Percentiles rank a stretch among this genome's conserved stretches.
These are phyloP conservation scores for Naganishia sp. DNA, from an alignment of 1,284 basidiomycete species.

Conservation along the genomic window DNA sequence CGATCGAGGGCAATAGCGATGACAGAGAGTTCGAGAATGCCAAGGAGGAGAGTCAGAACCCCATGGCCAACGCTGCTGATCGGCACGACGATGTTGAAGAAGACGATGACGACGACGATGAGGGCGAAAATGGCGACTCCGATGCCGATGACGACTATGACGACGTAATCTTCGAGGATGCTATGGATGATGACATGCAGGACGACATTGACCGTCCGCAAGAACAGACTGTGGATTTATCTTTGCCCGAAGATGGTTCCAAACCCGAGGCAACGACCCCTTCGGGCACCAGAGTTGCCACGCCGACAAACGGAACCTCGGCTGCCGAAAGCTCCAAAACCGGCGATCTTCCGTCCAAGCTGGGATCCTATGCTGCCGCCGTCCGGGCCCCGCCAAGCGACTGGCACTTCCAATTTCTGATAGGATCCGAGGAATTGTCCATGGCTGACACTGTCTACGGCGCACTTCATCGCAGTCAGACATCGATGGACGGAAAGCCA, in stretches of 20 bases:
- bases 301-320: constrained; percentile 62
- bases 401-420: constrained; percentile 94
- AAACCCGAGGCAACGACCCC: constrained; percentile 94
- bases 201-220: constrained; percentile 48
- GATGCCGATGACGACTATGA: constrained; percentile 64
- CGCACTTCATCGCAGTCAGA: constrained; percentile 77
- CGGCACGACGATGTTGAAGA: constrained; percentile 52
- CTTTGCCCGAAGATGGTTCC: constrained; percentile 70
- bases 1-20: neutral
- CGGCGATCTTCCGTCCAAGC: constrained; percentile 50
- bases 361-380: constrained; percentile 85
- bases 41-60: neutral
- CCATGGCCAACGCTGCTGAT: constrained; percentile 1
- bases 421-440: constrained; percentile 79
- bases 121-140: constrained; percentile 75
- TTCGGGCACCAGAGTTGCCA: constrained; percentile 88
- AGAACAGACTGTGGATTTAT: constrained; percentile 83
- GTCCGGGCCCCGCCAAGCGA: constrained; percentile 87
- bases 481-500: constrained; percentile 56
- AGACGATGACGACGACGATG: constrained; percentile 62
- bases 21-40: constrained; percentile 1
- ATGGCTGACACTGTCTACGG: constrained; percentile 93
- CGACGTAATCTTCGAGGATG: constrained; percentile 20
- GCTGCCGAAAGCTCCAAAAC: constrained; percentile 34
- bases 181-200: constrained; percentile 56